These are phyloP conservation scores for Rhododendron kiyosumense DNA, from an alignment of 148 eudicot species.

Conservation along the genomic window DNA sequence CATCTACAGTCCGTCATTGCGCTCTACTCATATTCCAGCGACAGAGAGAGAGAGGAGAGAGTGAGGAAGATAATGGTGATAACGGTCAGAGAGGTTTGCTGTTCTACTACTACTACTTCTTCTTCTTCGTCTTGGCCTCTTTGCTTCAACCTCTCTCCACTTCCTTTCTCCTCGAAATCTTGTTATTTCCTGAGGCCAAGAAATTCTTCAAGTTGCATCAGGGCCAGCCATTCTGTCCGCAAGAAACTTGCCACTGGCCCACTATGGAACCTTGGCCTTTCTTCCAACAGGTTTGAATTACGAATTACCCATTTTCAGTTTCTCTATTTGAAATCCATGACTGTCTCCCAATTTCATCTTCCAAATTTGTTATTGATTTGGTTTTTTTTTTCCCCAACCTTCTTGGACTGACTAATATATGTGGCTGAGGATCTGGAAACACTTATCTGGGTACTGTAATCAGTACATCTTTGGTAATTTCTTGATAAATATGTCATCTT, in stretches of 20 bases:
- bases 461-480: not conserved
- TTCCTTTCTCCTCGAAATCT: conserved; percentile 11
- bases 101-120: conserved; percentile 22
- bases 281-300: conserved; percentile 36
- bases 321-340: not conserved
- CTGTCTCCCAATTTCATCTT: not conserved
- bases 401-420: not conserved
- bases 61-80: conserved; percentile 52
- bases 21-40: not conserved
- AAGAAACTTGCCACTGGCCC: conserved; percentile 19
- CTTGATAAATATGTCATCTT: not conserved
- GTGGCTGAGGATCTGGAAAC: not conserved
- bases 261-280: conserved; percentile 18
- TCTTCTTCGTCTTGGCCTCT: conserved; percentile 23
- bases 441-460: not conserved
- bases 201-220: conserved; percentile 16
- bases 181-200: not conserved
- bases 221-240: conserved; percentile 22
- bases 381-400: not conserved
- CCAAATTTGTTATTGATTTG: not conserved
- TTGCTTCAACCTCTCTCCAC: conserved; percentile 23
- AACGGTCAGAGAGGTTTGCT: conserved; percentile 33
- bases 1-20: not conserved
- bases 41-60: not conserved
- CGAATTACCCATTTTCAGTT: not conserved